phyloP scores from a whole-genome alignment of 306 rosid species.

The Glycine soja region DNA sequence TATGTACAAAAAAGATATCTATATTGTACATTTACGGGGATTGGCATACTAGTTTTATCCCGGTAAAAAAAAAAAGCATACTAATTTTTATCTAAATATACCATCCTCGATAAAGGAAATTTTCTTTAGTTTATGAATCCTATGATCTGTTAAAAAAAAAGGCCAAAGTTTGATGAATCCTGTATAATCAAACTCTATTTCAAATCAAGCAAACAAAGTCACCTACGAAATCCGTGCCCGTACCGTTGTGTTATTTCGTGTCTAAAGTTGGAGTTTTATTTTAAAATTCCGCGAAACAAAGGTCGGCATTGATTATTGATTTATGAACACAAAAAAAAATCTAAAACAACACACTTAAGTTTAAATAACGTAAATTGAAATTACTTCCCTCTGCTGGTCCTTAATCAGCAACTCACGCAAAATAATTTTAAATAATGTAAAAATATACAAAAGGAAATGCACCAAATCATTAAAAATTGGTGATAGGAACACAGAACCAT shows the following conservation, averaged over 20 bases:
- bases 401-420: constrained; percentile 55
- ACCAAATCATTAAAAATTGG: constrained; percentile 61
- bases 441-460: constrained; percentile 59
- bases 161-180: background rate
- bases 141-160: too few relatives aligned
- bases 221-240: background rate
- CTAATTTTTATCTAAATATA: background rate
- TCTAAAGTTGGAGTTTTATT: too few relatives aligned
- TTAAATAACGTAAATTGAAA: constrained; percentile 10
- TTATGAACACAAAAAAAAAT: background rate
- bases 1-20: background rate
- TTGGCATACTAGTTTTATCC: background rate
- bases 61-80: too few relatives aligned
- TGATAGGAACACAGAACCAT: constrained; percentile 40
- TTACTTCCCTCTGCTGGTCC: constrained; percentile 39
- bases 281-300: too few relatives aligned
- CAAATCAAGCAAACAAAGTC: background rate
- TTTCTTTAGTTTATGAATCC: background rate
- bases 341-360: background rate
- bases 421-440: constrained; percentile 47
- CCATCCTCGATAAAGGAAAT: background rate
- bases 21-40: background rate
- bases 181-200: background rate
- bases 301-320: too few relatives aligned
- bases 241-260: too few relatives aligned